Evolutionary conservation across 129 eudicot genomes (phyloP), one percentile per base, ranked within the genome.

Genomic region (Centrapalus pauciflorus): DNA sequence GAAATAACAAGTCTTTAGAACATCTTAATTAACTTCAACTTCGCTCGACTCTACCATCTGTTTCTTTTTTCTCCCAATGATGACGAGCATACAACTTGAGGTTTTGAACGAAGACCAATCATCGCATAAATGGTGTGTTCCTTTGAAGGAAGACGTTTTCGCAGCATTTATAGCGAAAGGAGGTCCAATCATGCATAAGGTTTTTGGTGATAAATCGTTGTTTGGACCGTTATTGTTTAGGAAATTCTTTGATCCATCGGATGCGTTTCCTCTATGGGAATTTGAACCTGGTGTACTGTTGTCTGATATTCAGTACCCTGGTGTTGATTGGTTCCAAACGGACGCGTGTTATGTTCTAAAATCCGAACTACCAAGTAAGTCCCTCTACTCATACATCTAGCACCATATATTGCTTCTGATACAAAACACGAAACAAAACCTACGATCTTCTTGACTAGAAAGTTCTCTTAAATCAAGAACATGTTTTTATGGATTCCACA

Each of bases 201-300:
- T 70, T 20, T 87, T 83, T 46, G 85, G 83, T 30, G 66, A 80
- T 46, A 86, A 86, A 19, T 89, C 97, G 0, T 32, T 89, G 61
- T 89, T 89, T 76, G 88, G 95, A 64, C 97, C 97, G 4, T 72
- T 81, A 54, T 79, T 89, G 86, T 86, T 86, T 75, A 88, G 79
- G 4, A 89, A 89, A 76, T 89, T 83, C 71, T 89, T 89, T 67
- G 97, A 89, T 81, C 97, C 97, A 23, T 89, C 97, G 2, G 97
- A 89, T 64, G 97, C 96, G 0, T 89, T 89, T 69, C 96, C 95
- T 0, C 67, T 89, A 45, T 89, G 97, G 97, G 97, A 89, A 50
- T 89, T 89, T 63, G 95, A 89, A 27, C 77, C 88, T 0, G 78
- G 77, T 56, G 77, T 61, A n/a, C 65, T 89, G 72, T 68, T 89